Percentiles rank a stretch among this genome's conserved stretches.
Evolutionary conservation across 257 asterid species (phyloP).

Genomic region (Striga asiatica): DNA sequence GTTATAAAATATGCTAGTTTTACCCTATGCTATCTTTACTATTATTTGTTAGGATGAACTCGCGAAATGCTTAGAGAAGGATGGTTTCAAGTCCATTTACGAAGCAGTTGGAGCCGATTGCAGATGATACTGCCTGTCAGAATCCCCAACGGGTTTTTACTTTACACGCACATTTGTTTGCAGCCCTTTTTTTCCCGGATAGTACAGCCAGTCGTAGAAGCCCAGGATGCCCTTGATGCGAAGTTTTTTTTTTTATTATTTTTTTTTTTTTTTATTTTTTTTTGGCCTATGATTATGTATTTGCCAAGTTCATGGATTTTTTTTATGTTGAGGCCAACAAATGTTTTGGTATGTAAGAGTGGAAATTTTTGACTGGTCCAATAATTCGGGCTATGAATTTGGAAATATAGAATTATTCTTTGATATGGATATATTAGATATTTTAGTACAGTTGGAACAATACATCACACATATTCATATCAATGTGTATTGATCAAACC

Average conservation of each 20-base stretch:
- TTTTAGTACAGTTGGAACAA: neutral
- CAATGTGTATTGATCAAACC: too few species aligned
- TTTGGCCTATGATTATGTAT: too few species aligned
- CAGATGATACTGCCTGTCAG: constrained; percentile 26
- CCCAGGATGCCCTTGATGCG: neutral
- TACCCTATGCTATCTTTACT: too few species aligned
- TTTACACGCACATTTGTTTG: neutral
- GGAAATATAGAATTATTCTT: neutral
- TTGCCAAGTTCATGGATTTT: too few species aligned
- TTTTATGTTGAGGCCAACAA: neutral
- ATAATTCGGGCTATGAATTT: neutral
- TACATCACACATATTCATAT: too few species aligned
- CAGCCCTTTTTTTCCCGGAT: neutral
- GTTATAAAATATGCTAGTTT: too few species aligned
- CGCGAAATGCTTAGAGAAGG: constrained; percentile 71
- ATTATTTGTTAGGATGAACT: constrained; percentile 54
- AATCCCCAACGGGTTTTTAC: neutral
- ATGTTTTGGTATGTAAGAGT: neutral
- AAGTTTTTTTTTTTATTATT: neutral
- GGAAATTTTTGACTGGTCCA: neutral
- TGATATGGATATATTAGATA: neutral
- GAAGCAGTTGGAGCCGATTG: constrained; percentile 90
- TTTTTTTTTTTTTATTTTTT: too few species aligned
- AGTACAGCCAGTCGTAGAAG: neutral
- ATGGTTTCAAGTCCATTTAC: constrained; percentile 62